Base-by-base conservation (phyloP, 345 rosid species). In the Rhodamnia rubescens region DNA sequence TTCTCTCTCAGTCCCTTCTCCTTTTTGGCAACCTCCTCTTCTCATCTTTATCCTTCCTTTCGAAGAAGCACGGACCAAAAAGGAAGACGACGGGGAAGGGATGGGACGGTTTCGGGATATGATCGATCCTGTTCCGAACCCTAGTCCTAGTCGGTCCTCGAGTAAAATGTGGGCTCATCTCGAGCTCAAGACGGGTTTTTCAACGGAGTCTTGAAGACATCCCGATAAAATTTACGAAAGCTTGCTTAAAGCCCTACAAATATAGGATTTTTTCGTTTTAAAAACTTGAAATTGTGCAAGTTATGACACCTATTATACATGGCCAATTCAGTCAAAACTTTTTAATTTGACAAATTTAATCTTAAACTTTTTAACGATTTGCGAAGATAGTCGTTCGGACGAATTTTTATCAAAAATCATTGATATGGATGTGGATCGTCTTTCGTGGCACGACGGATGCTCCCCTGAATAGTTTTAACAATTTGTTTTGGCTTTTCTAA, bases 401-500 rank as follows among this genome's bases (percentile, higher is more conserved):
- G 1, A 57, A 26, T 57, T 57, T 26, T 57, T 3, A 3, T 14
- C 0, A n/a, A n/a, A 58, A 58, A 58, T 58, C 32, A n/a, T 58
- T 58, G 0, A 58, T 1, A 7, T 12, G 15, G 3, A 58, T 15
- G 5, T 6, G 8, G 3, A 2, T 4, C 2, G 8, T n/a, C 16
- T 58, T 58, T n/a, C 4, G 1, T 26, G 4, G 1, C 7, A n/a
- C 0, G 8, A 12, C 1, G 0, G 4, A 5, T 11, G 0, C 32
- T 58, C 12, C 2, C 0, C 0, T 26, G 8, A 55, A 58, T 0
- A 26, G n/a, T 58, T 58, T 58, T 4, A 21, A 0, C 4, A 7
- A 8, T 8, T 3, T 21, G 22, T 52, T 53, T 20, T 2, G 6
- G 18, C 7, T 54, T 3, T 54, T 8, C 22, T 18, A 20, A 54